Evolutionary conservation across 1,284 basidiomycete species (phyloP).

Genomic region (Pyrrhoderma lamaoense): DNA sequence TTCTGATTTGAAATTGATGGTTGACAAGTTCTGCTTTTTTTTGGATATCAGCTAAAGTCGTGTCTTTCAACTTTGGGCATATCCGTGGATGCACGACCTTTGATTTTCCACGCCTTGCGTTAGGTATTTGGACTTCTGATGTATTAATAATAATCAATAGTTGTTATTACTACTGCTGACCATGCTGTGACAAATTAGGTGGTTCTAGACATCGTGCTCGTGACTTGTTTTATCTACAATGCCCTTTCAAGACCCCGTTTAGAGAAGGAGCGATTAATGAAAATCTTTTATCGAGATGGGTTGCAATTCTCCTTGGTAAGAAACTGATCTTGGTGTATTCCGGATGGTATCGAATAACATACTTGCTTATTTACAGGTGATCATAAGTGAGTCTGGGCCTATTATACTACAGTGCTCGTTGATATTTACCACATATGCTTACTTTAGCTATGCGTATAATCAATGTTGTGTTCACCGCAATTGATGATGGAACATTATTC

Average conservation of each 20-base stretch:
- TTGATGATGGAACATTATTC: no score
- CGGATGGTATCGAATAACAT: not conserved
- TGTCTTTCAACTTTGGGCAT: no score
- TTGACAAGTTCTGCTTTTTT: no score
- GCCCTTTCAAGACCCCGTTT: conserved; percentile 8
- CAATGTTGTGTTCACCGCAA: conserved; percentile 8
- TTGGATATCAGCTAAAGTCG: no score
- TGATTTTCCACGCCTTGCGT: no score
- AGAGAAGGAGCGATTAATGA: conserved; percentile 2
- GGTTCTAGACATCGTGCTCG: conserved; percentile 4
- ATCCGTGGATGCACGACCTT: no score
- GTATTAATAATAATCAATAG: no score
- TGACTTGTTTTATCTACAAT: conserved; percentile 9
- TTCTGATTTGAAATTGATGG: no score
- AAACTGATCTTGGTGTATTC: not conserved
- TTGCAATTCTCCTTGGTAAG: conserved; percentile 13
- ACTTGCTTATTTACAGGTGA: not conserved
- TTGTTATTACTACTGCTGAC: not conserved
- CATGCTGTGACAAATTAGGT: conserved; percentile 2
- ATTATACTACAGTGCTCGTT: no score
- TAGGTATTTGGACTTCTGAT: not conserved
- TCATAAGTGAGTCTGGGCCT: conserved; percentile 8
- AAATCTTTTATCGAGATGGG: conserved; percentile 9
- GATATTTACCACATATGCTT: no score
- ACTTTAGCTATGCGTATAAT: conserved; percentile 8